Conservation (phyloP, 2,329 filamentous ascomycete species). For the Pseudopithomyces maydicus region DNA sequence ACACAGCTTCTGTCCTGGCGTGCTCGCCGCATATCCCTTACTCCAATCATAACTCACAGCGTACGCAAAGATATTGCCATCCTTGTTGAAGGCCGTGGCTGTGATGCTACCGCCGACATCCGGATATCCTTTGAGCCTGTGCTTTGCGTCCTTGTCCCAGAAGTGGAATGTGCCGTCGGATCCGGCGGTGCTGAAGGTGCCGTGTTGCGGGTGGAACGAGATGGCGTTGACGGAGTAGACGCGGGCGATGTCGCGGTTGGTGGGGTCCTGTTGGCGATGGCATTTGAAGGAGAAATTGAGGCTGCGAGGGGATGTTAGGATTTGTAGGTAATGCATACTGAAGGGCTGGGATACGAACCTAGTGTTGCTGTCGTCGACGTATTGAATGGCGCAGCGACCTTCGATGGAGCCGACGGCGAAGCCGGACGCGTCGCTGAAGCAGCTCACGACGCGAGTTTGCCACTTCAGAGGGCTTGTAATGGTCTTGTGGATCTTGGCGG, state of each 20-base stretch:
- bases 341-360: slow-evolving; percentile 48
- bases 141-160: slow-evolving; percentile 73
- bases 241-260: slow-evolving; percentile 71
- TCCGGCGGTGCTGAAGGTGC: slow-evolving; percentile 97
- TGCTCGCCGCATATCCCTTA: slow-evolving; percentile 91
- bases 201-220: slow-evolving; percentile 94
- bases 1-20: slow-evolving; percentile 58
- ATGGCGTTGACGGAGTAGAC: slow-evolving; percentile 97
- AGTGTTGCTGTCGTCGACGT: slow-evolving; percentile 93
- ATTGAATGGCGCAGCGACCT: slow-evolving; percentile 96
- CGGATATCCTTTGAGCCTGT: slow-evolving; percentile 67
- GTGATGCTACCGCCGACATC: slow-evolving; percentile 77
- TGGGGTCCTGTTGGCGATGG: slow-evolving; percentile 78
- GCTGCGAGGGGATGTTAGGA: slow-evolving; percentile 29
- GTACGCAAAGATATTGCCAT: slow-evolving; percentile 66
- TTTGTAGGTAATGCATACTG: background rate
- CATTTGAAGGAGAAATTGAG: slow-evolving; percentile 99
- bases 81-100: slow-evolving; percentile 87
- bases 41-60: slow-evolving; percentile 97
- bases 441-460: slow-evolving; percentile 95
- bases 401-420: slow-evolving; percentile 97
- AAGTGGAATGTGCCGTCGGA: slow-evolving; percentile 96
- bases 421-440: slow-evolving; percentile 88
- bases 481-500: slow-evolving; percentile 92
- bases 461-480: slow-evolving; percentile 96